A percentile compares a stretch with the other conserved stretches of the same genome.
Conservation (phyloP, 192 early-diverging fungal species). For the Phlyctochytrium arcticum region DNA sequence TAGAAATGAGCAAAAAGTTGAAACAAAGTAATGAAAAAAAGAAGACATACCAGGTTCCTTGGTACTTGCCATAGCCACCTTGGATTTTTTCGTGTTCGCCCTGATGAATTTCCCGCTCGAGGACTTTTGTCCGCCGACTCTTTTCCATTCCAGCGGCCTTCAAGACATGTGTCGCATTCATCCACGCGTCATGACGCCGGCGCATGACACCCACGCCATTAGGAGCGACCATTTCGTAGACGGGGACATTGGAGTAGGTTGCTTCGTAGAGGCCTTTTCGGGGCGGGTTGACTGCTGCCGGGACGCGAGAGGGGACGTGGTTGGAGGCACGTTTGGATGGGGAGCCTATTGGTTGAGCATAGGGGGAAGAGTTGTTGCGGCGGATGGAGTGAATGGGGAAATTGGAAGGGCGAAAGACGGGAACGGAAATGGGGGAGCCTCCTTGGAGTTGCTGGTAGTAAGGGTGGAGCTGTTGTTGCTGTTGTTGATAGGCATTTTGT, state of each 20-base stretch:
- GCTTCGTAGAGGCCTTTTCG: conserved; percentile 35
- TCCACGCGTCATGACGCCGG: conserved; percentile 39
- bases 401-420: conserved; percentile 19
- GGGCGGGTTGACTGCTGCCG: background rate
- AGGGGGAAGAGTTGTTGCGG: background rate
- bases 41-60: conserved; percentile 49
- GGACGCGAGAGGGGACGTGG: background rate
- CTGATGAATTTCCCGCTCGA: conserved; percentile 40
- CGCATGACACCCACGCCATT: conserved; percentile 42
- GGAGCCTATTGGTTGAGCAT: background rate
- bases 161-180: conserved; percentile 56
- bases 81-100: conserved; percentile 49
- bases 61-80: conserved; percentile 54
- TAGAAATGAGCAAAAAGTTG: background rate
- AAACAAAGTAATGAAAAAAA: background rate
- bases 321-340: conserved; percentile 1
- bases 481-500: background rate
- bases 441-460: conserved; percentile 3
- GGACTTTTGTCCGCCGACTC: conserved; percentile 45
- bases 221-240: conserved; percentile 38
- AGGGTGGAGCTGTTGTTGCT: conserved; percentile 5
- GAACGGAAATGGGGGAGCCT: background rate
- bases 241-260: conserved; percentile 42
- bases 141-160: conserved; percentile 54
- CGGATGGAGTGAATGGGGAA: conserved; percentile 2